phyloP scores from a whole-genome alignment of 345 rosid genomes.

The Euclidium syriacum region DNA sequence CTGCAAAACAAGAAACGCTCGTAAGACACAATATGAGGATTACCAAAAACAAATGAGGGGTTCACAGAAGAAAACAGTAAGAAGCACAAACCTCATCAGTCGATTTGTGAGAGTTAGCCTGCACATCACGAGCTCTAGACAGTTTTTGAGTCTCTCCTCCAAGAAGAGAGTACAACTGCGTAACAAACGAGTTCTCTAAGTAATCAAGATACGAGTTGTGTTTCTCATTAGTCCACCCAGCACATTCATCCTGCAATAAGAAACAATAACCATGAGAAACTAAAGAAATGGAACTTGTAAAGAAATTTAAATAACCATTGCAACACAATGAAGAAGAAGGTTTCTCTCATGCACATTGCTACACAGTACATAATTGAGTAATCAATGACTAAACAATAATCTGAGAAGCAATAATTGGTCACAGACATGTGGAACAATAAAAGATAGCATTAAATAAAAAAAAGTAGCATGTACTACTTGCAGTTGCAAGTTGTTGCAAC shows the following conservation, averaged over 20 bases:
- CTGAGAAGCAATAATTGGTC: background rate
- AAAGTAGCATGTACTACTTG: background rate
- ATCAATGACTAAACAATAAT: background rate
- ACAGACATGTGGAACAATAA: background rate
- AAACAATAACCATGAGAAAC: background rate
- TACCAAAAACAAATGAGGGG: background rate
- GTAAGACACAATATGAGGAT: background rate
- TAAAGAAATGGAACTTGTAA: background rate
- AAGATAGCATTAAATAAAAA: background rate
- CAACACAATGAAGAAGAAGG: background rate
- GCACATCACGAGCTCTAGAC: conserved; percentile 22
- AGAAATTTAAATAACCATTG: background rate
- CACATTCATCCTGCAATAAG: conserved; percentile 37
- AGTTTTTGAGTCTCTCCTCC: conserved; percentile 21
- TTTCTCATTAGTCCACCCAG: conserved; percentile 71
- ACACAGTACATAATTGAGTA: background rate
- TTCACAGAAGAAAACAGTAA: conserved; percentile 2
- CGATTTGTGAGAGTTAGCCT: conserved; percentile 21
- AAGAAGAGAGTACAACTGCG: conserved; percentile 43
- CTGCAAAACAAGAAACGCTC: conserved; percentile 29
- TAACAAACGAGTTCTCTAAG: conserved; percentile 65
- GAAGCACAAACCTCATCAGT: conserved; percentile 43
- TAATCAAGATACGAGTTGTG: conserved; percentile 52
- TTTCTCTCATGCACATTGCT: background rate
- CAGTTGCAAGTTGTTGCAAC: background rate